phyloP scores from a whole-genome alignment of 805 yeast species.

The Zygosaccharomyces kombuchaensis region DNA sequence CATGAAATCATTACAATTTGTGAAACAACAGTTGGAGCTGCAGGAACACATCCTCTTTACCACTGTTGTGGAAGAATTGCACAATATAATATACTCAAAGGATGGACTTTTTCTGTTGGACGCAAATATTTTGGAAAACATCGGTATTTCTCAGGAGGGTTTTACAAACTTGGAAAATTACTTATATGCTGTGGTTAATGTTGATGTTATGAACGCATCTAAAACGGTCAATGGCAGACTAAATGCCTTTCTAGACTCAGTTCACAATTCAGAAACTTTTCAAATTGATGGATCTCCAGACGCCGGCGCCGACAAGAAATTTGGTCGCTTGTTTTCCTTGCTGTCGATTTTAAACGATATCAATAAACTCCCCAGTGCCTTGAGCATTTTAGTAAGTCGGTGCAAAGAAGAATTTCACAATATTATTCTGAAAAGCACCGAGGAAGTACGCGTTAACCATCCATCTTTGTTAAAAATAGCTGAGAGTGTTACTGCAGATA shows the following conservation, averaged over 20 bases:
- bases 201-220: constrained; percentile 51
- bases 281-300: constrained; percentile 3
- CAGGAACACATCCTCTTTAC: constrained; percentile 64
- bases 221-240: constrained; percentile 36
- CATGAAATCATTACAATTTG: constrained; percentile 48
- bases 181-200: constrained; percentile 51
- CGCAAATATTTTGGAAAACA: constrained; percentile 24
- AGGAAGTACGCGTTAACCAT: constrained; percentile 58
- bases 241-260: constrained; percentile 32
- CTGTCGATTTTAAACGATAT: constrained; percentile 55
- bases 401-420: constrained; percentile 59
- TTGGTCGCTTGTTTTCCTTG: constrained; percentile 41
- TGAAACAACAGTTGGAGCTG: constrained; percentile 48
- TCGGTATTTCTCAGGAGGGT: constrained; percentile 23
- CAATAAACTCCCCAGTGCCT: constrained; percentile 55
- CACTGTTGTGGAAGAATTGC: constrained; percentile 71
- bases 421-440: constrained; percentile 56
- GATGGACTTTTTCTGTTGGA: constrained; percentile 19
- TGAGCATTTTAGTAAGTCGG: constrained; percentile 50
- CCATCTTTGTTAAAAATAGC: constrained; percentile 39
- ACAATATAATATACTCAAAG: constrained; percentile 61
- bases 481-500: constrained; percentile 15
- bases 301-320: constrained; percentile 16
- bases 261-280: constrained; percentile 2
- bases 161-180: constrained; percentile 49